Evolutionary conservation across 1,284 basidiomycete species (phyloP), one percentile per base, ranked within the genome.

Genomic region (Xanthoconium separans): DNA sequence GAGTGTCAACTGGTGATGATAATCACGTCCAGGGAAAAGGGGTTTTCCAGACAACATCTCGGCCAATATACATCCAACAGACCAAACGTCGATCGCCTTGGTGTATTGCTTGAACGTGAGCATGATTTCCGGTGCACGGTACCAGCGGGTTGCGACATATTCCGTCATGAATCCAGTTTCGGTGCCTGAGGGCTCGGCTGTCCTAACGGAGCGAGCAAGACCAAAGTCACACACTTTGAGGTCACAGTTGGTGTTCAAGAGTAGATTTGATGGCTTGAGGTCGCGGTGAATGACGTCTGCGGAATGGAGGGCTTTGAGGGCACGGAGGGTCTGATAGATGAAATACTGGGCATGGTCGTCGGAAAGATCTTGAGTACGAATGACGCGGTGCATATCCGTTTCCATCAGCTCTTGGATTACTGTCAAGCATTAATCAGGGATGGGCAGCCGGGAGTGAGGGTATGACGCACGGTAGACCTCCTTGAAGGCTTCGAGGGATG

Each of bases 41-140:
- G 95, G 95, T 65, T 94, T 91, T 22, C 94, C 91, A 4, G 86
- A 90, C 7, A 98, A 78, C 95, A 98, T 98, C 76, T 98, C 95
- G 2, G 94, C 96, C 31, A 98, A 81, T 69, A 98, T 97, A 70
- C 95, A 98, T 7, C 95, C 95, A 29, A 98, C 92, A 11, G 93
- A 95, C 95, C 95, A 97, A 16, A 95, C 83, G 64, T 95, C 93
- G 64, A 95, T 94, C 30, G 92, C 91, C 75, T 95, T 95, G 53
- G 93, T 95, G 75, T 97, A 97, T 73, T 95, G 91, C 70, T 95
- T 93, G 78, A 97, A 96, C 4, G 93, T 95, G 55, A 97, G 79
- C 95, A 97, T 96, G 73, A 96, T 94, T 71, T 96, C 94, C 2
- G 94, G 94, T 0, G 94, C 94, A 41, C 95, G 85, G 67, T 96